phyloP scores from a whole-genome alignment of 345 rosid species.

The Eucalyptus pauciflora region DNA sequence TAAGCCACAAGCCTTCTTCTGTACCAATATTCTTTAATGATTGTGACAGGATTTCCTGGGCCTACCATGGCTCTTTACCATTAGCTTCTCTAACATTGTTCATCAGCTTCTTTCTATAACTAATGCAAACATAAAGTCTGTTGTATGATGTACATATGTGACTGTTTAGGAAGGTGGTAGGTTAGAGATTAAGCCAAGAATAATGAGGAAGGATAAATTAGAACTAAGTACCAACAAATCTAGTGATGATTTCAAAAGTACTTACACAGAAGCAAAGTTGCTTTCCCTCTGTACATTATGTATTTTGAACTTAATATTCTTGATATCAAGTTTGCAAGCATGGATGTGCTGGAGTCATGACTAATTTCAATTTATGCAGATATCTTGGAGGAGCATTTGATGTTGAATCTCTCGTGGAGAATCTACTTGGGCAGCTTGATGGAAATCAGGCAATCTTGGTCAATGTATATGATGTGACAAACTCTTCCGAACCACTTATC shows the following conservation, averaged over 20 bases:
- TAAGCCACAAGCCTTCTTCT: background rate
- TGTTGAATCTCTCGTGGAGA: constrained; percentile 98
- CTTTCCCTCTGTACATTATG: background rate
- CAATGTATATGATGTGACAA: constrained; percentile 83
- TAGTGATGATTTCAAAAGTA: background rate
- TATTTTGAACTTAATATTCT: background rate
- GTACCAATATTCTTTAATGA: background rate
- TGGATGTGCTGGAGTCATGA: background rate
- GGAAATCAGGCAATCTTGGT: constrained; percentile 93
- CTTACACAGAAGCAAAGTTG: background rate
- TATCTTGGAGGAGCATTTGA: constrained; percentile 99
- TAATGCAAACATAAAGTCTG: background rate
- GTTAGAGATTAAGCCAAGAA: background rate
- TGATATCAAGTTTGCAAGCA: background rate
- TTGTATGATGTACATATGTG: background rate
- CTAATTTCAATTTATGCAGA: constrained; percentile 12
- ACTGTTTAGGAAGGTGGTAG: background rate
- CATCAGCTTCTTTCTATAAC: background rate
- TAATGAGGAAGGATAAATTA: background rate
- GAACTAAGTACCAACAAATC: background rate
- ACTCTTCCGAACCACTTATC: constrained; percentile 68
- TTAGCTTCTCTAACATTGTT: background rate
- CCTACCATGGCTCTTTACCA: background rate
- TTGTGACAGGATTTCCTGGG: background rate
- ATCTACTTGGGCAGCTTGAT: constrained; percentile 92